Conservation (phyloP, 2,329 filamentous ascomycete species). For the Colletotrichum sp. region DNA sequence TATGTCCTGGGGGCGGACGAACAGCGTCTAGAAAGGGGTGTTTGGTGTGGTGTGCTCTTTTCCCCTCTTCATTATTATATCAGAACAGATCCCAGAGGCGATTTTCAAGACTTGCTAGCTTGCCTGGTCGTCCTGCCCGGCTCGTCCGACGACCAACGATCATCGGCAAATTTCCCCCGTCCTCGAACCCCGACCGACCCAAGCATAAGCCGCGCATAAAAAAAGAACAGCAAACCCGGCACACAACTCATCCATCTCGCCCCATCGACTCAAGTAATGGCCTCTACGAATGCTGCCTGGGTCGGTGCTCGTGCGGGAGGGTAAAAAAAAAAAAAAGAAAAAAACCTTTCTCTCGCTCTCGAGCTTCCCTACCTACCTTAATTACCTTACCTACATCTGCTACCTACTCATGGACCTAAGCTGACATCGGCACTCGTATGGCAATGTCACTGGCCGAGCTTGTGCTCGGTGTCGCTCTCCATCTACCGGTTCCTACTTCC, state of each 20-base stretch:
- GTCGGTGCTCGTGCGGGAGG: neutral
- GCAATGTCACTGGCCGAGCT: neutral
- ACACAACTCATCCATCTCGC: neutral
- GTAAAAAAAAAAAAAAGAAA: neutral
- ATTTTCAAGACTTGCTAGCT: too few species aligned
- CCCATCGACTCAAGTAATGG: neutral
- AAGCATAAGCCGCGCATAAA: neutral
- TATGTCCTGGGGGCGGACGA: neutral
- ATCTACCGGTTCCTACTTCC: neutral
- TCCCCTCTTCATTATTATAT: neutral
- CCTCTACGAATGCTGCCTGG: neutral
- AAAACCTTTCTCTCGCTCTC: neutral
- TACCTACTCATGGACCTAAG: neutral
- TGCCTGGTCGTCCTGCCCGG: neutral
- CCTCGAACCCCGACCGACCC: neutral
- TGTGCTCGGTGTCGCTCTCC: neutral
- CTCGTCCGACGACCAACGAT: neutral
- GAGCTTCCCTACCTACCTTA: neutral
- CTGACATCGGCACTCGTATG: neutral
- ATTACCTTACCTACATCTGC: neutral
- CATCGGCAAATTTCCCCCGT: neutral
- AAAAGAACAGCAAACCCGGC: neutral
- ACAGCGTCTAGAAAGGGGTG: rapidly evolving
- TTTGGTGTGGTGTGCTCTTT: neutral
- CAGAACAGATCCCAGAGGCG: neutral